phyloP scores from a whole-genome alignment of 73 alveolate species.

The Uronychia setigera region DNA sequence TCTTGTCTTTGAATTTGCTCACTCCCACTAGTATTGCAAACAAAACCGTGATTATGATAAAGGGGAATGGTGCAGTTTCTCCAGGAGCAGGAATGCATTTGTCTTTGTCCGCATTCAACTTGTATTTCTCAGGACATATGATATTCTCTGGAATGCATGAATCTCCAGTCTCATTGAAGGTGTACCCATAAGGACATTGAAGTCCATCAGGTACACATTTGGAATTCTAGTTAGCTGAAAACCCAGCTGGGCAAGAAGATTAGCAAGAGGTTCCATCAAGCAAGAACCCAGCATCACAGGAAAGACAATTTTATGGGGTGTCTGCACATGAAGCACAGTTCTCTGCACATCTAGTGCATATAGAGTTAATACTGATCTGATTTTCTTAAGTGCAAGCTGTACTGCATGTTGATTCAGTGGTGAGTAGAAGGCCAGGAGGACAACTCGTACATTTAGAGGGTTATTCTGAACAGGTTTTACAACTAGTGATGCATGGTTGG shows the following conservation, averaged over 20 bases:
- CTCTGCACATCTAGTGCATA: conserved; percentile 30
- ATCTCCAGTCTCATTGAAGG: conserved; percentile 39
- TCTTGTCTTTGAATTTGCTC: conserved; percentile 32
- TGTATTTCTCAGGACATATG: conserved; percentile 41
- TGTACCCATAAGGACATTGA: conserved; percentile 61
- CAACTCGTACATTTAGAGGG: conserved; percentile 12
- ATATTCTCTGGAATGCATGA: conserved; percentile 37
- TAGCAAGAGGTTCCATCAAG: conserved; percentile 43
- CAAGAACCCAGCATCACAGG: conserved; percentile 18
- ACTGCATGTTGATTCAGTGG: conserved; percentile 14
- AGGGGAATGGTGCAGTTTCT: conserved; percentile 52
- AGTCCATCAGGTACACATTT: conserved; percentile 51
- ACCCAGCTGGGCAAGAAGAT: conserved; percentile 50
- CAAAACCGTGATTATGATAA: not conserved
- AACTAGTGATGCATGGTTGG: conserved; percentile 12
- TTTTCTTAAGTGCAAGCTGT: not conserved
- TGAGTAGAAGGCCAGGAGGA: conserved; percentile 11
- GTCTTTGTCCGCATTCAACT: conserved; percentile 31
- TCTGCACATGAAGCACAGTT: conserved; percentile 44
- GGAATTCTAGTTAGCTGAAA: conserved; percentile 2
- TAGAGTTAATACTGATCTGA: conserved; percentile 13
- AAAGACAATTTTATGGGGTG: conserved; percentile 30
- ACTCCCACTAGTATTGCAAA: conserved; percentile 10
- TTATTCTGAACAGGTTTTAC: conserved; percentile 22
- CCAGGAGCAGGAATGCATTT: conserved; percentile 65